phyloP scores from a whole-genome alignment of 1,139 yeast genomes.

The Protomyces gravidus region DNA sequence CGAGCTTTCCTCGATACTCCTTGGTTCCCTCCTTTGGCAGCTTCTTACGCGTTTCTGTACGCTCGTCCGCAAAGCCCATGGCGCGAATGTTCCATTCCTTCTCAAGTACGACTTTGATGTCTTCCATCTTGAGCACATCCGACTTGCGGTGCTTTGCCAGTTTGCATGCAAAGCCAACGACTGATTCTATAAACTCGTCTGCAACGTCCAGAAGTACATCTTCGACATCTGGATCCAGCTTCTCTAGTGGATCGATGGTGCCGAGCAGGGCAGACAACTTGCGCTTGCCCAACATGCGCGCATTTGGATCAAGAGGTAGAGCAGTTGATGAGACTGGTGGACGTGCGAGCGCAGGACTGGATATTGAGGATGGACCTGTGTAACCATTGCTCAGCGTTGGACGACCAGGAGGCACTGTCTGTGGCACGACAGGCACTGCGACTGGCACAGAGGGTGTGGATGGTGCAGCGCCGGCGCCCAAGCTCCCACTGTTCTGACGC shows the following conservation, averaged over 20 bases:
- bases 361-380: constrained; percentile 29
- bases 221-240: constrained; percentile 50
- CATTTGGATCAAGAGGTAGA: constrained; percentile 24
- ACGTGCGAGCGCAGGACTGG: constrained; percentile 33
- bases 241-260: constrained; percentile 55
- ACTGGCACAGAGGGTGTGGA: constrained; percentile 5
- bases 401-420: constrained; percentile 29
- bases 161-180: constrained; percentile 87
- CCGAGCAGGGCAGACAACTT: constrained; percentile 81
- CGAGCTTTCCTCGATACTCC: constrained; percentile 64
- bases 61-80: constrained; percentile 91
- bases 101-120: constrained; percentile 85
- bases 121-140: constrained; percentile 82
- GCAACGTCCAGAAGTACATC: constrained; percentile 78
- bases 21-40: constrained; percentile 60
- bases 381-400: constrained; percentile 29
- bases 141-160: constrained; percentile 90
- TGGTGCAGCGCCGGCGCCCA: constrained; percentile 14
- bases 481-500: constrained; percentile 25
- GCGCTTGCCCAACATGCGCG: constrained; percentile 63
- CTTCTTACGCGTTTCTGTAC: constrained; percentile 75
- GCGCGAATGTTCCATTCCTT: constrained; percentile 92
- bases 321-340: constrained; percentile 27
- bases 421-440: constrained; percentile 30
- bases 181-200: constrained; percentile 88